Evolutionary conservation across 768 basidiomycete species (phyloP), one percentile per base, ranked within the genome.

Genomic region (Kwoniella bestiolae): DNA sequence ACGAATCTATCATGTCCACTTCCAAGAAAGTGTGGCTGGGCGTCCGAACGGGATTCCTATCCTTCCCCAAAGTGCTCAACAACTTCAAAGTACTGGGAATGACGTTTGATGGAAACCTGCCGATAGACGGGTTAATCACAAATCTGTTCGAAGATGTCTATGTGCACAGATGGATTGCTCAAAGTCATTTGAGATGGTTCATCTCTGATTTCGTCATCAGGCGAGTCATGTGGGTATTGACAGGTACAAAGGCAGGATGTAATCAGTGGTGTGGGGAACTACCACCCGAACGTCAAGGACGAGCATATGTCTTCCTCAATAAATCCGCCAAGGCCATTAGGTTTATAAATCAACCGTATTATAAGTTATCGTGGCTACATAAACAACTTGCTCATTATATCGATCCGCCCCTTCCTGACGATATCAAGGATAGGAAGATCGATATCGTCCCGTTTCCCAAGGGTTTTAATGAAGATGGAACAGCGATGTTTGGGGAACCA

Each of bases 211-310:
- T 86, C 67, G 85, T 88, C 38, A 84, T 88, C 79, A 87, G 86
- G 67, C 81, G 84, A 3, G 81, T 88, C 0, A 70, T 88, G 29
- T 88, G 87, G 87, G 66, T 87, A n/a, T 69, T 88, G 46, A 87
- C 87, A 1, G 87, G 87, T 8, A 70, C 75, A 16, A 82, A 84
- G 69, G 84, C 85, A 11, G 86, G 86, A 12, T 87, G 86, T 71
- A 87, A 87, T 69, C 87, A 88, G 81, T 88, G 87, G 87, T 86
- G 85, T 18, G 87, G 86, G 1, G 86, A 87, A 71, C 81, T 87
- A 1, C 85, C 85, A 18, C 81, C 83, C 0, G 84, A 85, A 26
- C 80, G 86, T 32, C 82, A 87, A 28, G 87, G 87, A 1, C 79
- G 87, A 50, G 87, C 87, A 18, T 88, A 87, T 75, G 86, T 87